Evolutionary conservation across 73 alveolate genomes (phyloP).

Genomic region (Symbiodinium natans): DNA sequence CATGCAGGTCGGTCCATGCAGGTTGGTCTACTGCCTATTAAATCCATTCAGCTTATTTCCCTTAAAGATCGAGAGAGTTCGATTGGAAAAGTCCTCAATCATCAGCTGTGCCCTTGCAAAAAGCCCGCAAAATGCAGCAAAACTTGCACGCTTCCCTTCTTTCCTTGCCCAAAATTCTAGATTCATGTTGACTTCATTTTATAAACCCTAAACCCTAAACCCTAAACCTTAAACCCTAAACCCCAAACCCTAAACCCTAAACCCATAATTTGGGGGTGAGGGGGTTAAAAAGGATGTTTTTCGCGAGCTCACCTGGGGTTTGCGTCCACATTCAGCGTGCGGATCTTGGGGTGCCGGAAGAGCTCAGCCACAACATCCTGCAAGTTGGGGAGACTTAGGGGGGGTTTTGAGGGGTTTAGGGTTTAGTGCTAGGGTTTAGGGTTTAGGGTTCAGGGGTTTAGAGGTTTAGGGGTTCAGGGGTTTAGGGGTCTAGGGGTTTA

Average conservation of each 20-base stretch:
- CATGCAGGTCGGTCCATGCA: no score
- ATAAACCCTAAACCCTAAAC: neutral
- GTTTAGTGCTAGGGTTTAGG: neutral
- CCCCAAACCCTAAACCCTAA: neutral
- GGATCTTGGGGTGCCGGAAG: slow-evolving; percentile 10
- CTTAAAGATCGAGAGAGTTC: neutral
- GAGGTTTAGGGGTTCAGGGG: no score
- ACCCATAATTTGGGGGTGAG: neutral
- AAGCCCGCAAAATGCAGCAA: no score
- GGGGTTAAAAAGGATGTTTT: neutral
- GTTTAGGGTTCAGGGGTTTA: neutral
- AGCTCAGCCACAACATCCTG: slow-evolving; percentile 24
- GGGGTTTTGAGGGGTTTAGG: neutral
- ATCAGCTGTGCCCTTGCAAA: neutral
- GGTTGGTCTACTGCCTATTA: no score
- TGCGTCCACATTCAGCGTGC: slow-evolving; percentile 32
- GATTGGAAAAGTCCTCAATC: no score
- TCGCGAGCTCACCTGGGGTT: slow-evolving; percentile 7
- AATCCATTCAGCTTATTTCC: no score
- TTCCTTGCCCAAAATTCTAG: no score
- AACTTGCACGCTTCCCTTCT: no score
- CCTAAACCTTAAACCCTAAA: neutral
- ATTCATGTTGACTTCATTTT: no score
- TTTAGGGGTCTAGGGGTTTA: no score
- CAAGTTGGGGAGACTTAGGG: no score